Evolutionary conservation across 305 asterid species (phyloP), one percentile per base, ranked within the genome.

Genomic region (Fraxinus nigra): DNA sequence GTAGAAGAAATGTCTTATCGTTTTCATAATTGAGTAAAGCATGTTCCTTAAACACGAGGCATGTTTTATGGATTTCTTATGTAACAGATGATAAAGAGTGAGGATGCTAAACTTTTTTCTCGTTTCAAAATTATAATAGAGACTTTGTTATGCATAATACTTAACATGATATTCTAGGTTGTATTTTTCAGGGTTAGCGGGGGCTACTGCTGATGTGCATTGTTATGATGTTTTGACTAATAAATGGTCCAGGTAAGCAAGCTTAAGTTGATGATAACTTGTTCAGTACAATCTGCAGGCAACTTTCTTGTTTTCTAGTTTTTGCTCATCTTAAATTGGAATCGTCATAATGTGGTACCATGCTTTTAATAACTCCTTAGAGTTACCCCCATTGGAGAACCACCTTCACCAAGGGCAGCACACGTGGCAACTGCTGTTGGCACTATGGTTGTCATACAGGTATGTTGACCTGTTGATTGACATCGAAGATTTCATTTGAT

Each of bases 201-300:
- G 99, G 75, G 99, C 99, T 43, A 97, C 99, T n/a, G 99, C 99
- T 74, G 99, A 96, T 87, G 97, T 94, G 80, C 99, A 96, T 84
- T 89, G 92, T 85, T 96, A 96, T 82, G 98, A 93, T 78, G 98
- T 94, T 65, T 86, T 94, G 89, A 84, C 97, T 74, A 91, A 94
- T 89, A 96, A 96, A 85, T 96, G 99, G 99, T 90, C 98, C 79
- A 89, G 99, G 99, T 94, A 88, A 87, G 89, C 59, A 88, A 87
- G 89, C 59, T 28, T 30, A 26, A 28, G 56, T 77, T 67, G 80
- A 65, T 5, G 8, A 80, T 77, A 40, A 72, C 76, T 78, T 69
- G 38, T 69, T 56, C 16, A 8, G 24, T 73, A 4, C 9, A 74
- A 67, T 59, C 73, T 72, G n/a, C n/a, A 13, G 72, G 22, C 70